A percentile compares a stretch with the other conserved stretches of the same genome.
Evolutionary conservation across 2,329 filamentous ascomycete species (phyloP).

Genomic region (Didymella glomerata): DNA sequence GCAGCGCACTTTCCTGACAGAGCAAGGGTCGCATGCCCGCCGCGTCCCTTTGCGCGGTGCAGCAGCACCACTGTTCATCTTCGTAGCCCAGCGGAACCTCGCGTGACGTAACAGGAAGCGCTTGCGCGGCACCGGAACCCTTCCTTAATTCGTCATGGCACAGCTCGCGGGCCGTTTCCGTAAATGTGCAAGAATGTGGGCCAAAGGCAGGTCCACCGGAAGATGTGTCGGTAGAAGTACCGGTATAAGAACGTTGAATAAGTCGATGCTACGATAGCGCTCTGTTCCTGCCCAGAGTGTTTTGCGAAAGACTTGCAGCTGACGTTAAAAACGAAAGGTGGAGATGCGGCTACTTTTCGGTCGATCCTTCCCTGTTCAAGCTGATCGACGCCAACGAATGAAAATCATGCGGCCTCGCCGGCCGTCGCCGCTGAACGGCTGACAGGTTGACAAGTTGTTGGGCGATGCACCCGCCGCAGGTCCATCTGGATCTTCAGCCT

Average conservation of each 20-base stretch:
- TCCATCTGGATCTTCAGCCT: conserved; percentile 18
- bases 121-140: conserved; percentile 29
- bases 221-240: conserved; percentile 20
- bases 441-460: conserved; percentile 17
- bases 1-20: conserved; percentile 47
- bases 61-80: conserved; percentile 35
- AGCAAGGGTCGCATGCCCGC: conserved; percentile 49
- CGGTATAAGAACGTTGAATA: conserved; percentile 16
- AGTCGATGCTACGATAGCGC: conserved; percentile 18
- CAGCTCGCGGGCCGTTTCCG: conserved; percentile 19
- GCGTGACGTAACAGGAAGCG: conserved; percentile 24
- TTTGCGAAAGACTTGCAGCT: conserved; percentile 32
- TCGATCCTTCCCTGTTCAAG: conserved; percentile 18
- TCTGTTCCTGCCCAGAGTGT: conserved; percentile 23
- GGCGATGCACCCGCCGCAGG: conserved; percentile 7
- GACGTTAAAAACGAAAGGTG: conserved; percentile 41
- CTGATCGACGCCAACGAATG: conserved; percentile 11
- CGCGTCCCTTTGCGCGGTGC: conserved; percentile 48
- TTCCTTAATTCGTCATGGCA: conserved; percentile 36
- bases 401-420: neutral
- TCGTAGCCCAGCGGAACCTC: conserved; percentile 26
- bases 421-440: conserved; percentile 10
- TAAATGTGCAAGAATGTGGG: conserved; percentile 12
- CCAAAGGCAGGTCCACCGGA: conserved; percentile 18
- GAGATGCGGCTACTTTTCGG: conserved; percentile 42